These are phyloP conservation scores for Arachis stenosperma DNA, from an alignment of 306 rosid species.

Conservation along the genomic window DNA sequence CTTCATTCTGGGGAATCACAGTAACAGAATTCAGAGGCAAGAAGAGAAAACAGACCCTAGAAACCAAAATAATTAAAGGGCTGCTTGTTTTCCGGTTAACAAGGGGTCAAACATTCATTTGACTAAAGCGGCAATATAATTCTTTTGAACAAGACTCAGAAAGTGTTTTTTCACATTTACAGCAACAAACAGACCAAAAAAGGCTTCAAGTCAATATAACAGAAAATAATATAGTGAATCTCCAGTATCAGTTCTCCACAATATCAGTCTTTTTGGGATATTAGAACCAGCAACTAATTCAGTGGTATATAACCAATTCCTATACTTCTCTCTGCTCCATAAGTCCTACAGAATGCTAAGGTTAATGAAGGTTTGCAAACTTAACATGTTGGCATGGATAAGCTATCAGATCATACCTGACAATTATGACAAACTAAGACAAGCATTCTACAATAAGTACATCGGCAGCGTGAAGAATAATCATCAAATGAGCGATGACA, in stretches of 20 bases:
- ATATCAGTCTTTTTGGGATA: conserved; percentile 8
- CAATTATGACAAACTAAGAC: conserved; percentile 77
- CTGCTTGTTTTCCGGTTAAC: no score
- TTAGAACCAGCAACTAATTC: conserved; percentile 4
- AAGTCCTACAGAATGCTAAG: conserved; percentile 4
- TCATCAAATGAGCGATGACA: conserved; percentile 76
- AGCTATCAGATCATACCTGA: conserved; percentile 61
- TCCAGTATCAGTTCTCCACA: not conserved
- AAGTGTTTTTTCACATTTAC: no score
- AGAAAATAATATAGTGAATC: no score
- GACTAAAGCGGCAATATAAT: no score
- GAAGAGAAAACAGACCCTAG: not conserved
- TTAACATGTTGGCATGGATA: conserved; percentile 2
- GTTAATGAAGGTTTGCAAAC: not conserved
- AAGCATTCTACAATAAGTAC: conserved; percentile 85
- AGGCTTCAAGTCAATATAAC: no score
- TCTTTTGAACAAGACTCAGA: no score
- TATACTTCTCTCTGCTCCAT: not conserved
- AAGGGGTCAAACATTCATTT: no score
- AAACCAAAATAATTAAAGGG: not conserved
- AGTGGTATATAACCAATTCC: not conserved
- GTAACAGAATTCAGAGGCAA: conserved; percentile 37
- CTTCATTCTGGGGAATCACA: conserved; percentile 55
- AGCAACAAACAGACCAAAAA: no score
- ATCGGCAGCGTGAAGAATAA: conserved; percentile 83